A percentile compares a stretch with the other conserved stretches of the same genome.
phyloP scores from a whole-genome alignment of 768 basidiomycete species.

The Pleurotus ostreatus region DNA sequence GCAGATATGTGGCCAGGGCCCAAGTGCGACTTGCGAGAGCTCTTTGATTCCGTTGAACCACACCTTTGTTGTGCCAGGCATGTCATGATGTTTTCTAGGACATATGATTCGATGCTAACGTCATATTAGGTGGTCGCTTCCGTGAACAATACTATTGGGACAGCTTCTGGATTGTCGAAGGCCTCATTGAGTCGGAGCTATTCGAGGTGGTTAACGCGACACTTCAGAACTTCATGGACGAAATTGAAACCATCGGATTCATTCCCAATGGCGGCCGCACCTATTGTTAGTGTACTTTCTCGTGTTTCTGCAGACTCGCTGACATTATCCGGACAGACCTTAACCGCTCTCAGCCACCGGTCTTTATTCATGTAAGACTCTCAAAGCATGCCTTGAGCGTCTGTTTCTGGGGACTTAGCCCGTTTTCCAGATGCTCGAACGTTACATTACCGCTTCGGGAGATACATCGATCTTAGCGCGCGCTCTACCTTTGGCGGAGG shows the following conservation, averaged over 20 bases:
- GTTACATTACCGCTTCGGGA: constrained; percentile 70
- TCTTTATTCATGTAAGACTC: constrained; percentile 69
- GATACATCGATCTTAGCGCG: constrained; percentile 74
- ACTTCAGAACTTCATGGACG: constrained; percentile 93
- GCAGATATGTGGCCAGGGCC: constrained; percentile 49
- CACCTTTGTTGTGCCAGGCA: constrained; percentile 86
- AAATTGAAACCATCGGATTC: constrained; percentile 80
- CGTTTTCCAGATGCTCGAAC: constrained; percentile 69
- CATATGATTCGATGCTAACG: too few relatives aligned
- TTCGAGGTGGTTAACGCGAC: constrained; percentile 70
- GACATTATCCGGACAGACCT: constrained; percentile 46
- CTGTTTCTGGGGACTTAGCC: neutral
- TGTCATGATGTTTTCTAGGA: too few relatives aligned
- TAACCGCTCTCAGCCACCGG: constrained; percentile 88
- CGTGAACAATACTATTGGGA: constrained; percentile 74
- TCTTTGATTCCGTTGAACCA: constrained; percentile 87
- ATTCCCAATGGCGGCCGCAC: constrained; percentile 93
- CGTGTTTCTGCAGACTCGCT: neutral
- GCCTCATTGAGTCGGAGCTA: constrained; percentile 78
- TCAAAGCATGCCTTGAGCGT: neutral
- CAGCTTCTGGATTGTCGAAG: constrained; percentile 86
- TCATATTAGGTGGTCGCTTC: constrained; percentile 58
- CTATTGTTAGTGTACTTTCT: constrained; percentile 53
- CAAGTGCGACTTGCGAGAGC: constrained; percentile 65
- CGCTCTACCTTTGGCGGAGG: constrained; percentile 84